These are phyloP conservation scores for Fistulifera pelliculosa DNA, from an alignment of 108 stramenopile genomes.

Conservation along the genomic window DNA sequence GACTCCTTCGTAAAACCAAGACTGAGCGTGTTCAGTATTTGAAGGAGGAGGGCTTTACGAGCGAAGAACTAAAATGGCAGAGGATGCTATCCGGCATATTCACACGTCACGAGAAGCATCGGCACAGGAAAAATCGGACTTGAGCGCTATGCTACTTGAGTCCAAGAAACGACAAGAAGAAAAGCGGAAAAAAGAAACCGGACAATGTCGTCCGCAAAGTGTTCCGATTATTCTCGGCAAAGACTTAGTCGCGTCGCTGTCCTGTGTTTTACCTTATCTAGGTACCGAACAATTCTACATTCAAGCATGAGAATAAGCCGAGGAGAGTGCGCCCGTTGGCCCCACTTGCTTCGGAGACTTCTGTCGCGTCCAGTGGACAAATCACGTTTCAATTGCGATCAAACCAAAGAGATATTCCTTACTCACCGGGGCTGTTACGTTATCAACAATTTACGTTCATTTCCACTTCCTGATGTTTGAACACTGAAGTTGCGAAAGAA, in stretches of 20 bases:
- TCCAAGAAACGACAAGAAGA: not conserved
- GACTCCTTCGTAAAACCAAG: not conserved
- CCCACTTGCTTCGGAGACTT: no score
- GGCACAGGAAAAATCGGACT: not conserved
- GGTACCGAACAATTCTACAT: no score
- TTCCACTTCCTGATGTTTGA: no score
- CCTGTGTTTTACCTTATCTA: no score
- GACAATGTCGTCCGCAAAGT: not conserved
- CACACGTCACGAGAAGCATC: not conserved
- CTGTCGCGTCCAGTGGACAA: no score
- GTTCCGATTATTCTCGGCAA: not conserved
- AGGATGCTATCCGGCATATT: not conserved
- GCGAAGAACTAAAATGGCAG: slow-evolving; percentile 1
- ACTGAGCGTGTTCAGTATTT: not conserved
- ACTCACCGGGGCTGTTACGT: no score
- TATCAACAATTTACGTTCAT: no score
- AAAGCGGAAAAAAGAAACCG: not conserved
- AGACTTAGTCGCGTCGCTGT: not conserved
- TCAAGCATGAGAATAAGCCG: no score
- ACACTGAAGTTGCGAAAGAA: no score
- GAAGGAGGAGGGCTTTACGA: not conserved
- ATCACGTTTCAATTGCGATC: no score
- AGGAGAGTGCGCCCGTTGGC: no score
- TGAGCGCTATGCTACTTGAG: not conserved
- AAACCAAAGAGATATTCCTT: no score